Percentiles rank a stretch among this genome's conserved stretches.
phyloP scores from a whole-genome alignment of 306 rosid species.

The Senna tora region DNA sequence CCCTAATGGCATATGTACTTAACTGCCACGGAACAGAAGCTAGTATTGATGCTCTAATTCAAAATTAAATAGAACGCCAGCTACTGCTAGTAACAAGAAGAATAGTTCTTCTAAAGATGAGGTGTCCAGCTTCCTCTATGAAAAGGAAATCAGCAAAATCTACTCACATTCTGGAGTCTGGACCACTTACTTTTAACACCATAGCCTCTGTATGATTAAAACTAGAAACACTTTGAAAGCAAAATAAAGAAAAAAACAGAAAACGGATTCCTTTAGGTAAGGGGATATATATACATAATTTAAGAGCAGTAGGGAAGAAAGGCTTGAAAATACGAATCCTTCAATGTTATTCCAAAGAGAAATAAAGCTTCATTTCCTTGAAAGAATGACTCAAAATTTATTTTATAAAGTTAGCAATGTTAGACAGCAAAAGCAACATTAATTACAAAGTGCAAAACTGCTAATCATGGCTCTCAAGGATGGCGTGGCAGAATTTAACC shows the following conservation, averaged over 20 bases:
- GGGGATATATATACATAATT: not conserved
- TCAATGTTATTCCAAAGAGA: not conserved
- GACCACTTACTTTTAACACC: constrained; percentile 10
- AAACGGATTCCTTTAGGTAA: not conserved
- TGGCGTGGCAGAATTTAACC: constrained; percentile 6
- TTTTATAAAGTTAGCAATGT: not conserved
- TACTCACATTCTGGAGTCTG: not conserved
- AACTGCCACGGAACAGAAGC: constrained; percentile 53
- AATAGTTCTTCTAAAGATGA: constrained; percentile 14
- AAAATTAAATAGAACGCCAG: constrained; percentile 17
- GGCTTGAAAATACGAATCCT: not conserved
- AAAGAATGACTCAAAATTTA: not conserved
- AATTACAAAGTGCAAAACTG: not conserved
- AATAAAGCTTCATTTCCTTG: constrained; percentile 3
- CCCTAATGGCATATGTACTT: constrained; percentile 89
- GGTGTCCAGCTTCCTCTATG: constrained; percentile 6
- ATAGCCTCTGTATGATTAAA: not conserved
- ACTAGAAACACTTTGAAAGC: not conserved
- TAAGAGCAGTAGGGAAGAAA: not conserved
- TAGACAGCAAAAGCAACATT: not conserved
- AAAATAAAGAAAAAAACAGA: not conserved
- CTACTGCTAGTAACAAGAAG: not conserved
- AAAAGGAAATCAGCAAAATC: not conserved
- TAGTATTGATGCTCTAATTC: constrained; percentile 27
- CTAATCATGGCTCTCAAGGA: not conserved